Evolutionary conservation across 2,329 filamentous ascomycete species (phyloP), one percentile per base, ranked within the genome.

Genomic region (Xylaria sp.): DNA sequence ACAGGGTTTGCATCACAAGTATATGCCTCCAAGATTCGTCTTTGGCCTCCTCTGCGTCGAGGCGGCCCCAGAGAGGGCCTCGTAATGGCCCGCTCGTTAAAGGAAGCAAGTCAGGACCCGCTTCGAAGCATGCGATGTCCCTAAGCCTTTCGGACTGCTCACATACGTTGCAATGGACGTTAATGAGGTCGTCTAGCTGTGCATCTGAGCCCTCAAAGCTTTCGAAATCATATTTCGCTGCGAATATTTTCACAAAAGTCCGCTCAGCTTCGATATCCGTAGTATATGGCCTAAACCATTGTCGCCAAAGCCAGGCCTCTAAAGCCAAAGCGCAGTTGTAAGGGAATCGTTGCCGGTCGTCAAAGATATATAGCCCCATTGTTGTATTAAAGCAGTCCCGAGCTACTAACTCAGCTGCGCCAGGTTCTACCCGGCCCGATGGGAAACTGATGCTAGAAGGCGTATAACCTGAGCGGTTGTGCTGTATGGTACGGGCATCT

Each of bases 91-190:
- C 4, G 9, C 9, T 31, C 28, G 9, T 31, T 31, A 9, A 31
- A 5, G 28, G 28, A 9, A 31, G 28, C 9, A 31, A 9, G 28
- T 31, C 28, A 5, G 28, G 28, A 31, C 28, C 28, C 9, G 28
- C 45, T 43, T 50, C 25, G n/a, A 46, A 35, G 51, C 14, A 46
- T 42, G 43, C 19, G 7, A 40, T 28, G 25, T 63, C 56, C 47
- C 40, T 60, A 19, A 56, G 14, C 33, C 51, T 54, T 37, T 60
- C 25, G 2, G 28, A 40, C 40, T 60, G 61, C 23, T 60, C 61
- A 35, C 6, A 60, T 21, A 35, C 15, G 42, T 60, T 56, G 25
- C 57, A 60, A 57, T 63, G 57, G 52, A 52, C 17, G 5, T 12
- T 23, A 23, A 56, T 33, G 7, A 63, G 25, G 35, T 52, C 51